Percentiles rank a stretch among this genome's conserved stretches.
Conservation (phyloP, 2,329 filamentous ascomycete genomes). For the Cladosporium cucumerinum region DNA sequence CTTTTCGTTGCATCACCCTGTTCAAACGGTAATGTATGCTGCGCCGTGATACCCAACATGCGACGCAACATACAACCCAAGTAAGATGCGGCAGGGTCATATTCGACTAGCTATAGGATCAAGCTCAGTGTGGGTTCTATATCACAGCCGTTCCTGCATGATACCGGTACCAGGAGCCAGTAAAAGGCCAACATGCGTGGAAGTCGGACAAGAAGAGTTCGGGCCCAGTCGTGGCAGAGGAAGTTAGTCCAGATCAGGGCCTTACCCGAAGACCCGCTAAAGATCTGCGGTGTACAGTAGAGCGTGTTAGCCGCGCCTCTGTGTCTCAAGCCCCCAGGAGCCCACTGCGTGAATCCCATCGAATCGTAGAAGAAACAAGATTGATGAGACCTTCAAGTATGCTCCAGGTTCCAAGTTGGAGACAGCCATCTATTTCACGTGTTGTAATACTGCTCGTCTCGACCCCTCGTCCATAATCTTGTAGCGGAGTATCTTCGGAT, state of each 20-base stretch:
- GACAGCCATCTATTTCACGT: background rate
- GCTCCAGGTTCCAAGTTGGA: background rate
- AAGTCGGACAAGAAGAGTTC: background rate
- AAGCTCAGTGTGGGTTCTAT: constrained; percentile 4
- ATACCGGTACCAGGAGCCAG: constrained; percentile 7
- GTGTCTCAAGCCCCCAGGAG: background rate
- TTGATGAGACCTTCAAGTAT: background rate
- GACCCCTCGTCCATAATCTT: background rate
- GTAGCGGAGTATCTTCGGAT: background rate
- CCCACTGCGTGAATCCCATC: background rate
- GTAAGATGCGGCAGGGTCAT: background rate
- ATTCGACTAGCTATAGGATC: background rate
- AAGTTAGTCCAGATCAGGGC: background rate
- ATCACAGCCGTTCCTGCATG: constrained; percentile 8
- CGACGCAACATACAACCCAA: background rate
- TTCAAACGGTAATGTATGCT: background rate
- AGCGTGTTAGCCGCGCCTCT: background rate
- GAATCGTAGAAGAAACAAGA: background rate
- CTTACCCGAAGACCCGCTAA: background rate
- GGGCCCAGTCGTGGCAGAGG: background rate
- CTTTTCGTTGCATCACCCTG: background rate
- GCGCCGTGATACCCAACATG: background rate
- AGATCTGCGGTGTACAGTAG: background rate
- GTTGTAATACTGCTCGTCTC: background rate
- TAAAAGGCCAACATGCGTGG: background rate